Base-by-base conservation (phyloP, 352 stramenopile genomes). In the Peronospora belbahrii region DNA sequence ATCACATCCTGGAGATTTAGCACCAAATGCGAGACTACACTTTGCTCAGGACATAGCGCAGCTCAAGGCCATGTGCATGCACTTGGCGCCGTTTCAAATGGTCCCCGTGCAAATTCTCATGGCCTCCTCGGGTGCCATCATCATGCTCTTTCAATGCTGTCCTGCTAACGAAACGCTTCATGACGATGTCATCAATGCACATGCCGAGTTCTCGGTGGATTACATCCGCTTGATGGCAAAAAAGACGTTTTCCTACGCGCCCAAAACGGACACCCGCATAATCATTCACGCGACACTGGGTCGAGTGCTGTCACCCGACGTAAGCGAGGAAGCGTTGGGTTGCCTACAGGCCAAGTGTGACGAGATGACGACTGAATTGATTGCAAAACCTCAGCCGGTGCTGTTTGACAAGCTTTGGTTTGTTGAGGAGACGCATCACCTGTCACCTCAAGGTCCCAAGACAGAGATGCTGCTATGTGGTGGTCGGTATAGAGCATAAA, bases 241-340 rank as follows among this genome's bases (percentile, higher is more conserved):
- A 41, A 51, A 74, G 18, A 74, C 42, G 4, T 86, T 86, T 39
- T 63, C 62, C 27, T 61, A 65, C 36, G 55, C 65, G 15, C 72
- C 74, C 8, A 73, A 81, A 56, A 57, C 47, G 7, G 43, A 59
- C 24, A 65, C 63, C 14, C 65, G 52, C 18, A 62, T 65, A 13
- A 85, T 89, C 61, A 79, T 85, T 57, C 77, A 89, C 58, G 62
- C 70, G 53, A 89, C 77, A 19, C 48, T 89, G 19, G 70, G 65
- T 2, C 65, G 77, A 1, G 50, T 89, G 24, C 36, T 89, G 27
- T 56, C 70, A 17, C 67, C 72, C 0, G 59, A 76, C 17, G 56
- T 82, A 0, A 50, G 64, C 11, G 38, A 53, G 1, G 62, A 69
- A 1, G 53, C 59, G 0, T 40, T 89, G 13, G 35, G 54, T 2